Evolutionary conservation across 1,284 basidiomycete species (phyloP).

Genomic region (Boletus semigastroideus): DNA sequence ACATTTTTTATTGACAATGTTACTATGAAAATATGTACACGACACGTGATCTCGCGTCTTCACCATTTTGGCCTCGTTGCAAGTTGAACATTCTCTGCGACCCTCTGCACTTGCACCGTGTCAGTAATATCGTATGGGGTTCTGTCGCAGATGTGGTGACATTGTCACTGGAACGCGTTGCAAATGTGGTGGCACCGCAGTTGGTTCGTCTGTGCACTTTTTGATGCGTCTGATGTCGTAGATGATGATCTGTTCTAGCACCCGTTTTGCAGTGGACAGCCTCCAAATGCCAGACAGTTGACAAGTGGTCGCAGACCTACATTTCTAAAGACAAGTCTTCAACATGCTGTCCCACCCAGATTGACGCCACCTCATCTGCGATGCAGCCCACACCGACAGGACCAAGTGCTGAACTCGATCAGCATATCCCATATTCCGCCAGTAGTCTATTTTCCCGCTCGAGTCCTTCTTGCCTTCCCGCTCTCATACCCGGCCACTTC

Average conservation of each 20-base stretch:
- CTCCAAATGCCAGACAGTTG: conserved; percentile 45
- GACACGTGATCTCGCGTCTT: conserved; percentile 26
- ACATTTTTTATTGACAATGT: not conserved
- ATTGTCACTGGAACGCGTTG: conserved; percentile 69
- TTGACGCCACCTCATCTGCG: conserved; percentile 17
- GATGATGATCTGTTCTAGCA: conserved; percentile 43
- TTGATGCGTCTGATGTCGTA: conserved; percentile 1
- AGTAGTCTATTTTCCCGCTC: conserved; percentile 52
- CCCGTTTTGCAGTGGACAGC: conserved; percentile 65
- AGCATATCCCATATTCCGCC: conserved; percentile 24
- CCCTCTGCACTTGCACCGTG: not conserved
- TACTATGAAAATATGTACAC: no score
- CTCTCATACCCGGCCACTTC: conserved; percentile 45
- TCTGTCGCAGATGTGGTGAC: conserved; percentile 78
- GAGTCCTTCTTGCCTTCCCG: conserved; percentile 34
- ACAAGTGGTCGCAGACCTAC: conserved; percentile 78
- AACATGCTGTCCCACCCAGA: conserved; percentile 25
- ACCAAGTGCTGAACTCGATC: conserved; percentile 6
- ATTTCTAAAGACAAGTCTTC: conserved; percentile 52
- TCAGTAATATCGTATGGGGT: conserved; percentile 53
- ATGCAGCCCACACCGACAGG: conserved; percentile 11
- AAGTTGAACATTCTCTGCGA: conserved; percentile 4
- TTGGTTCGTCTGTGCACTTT: conserved; percentile 52
- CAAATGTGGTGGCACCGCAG: conserved; percentile 73
- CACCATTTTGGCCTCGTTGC: conserved; percentile 9